A percentile compares a stretch with the other conserved stretches of the same genome.
Conservation (phyloP, 495 filamentous ascomycete genomes). For the Penicillium longicatenatum region DNA sequence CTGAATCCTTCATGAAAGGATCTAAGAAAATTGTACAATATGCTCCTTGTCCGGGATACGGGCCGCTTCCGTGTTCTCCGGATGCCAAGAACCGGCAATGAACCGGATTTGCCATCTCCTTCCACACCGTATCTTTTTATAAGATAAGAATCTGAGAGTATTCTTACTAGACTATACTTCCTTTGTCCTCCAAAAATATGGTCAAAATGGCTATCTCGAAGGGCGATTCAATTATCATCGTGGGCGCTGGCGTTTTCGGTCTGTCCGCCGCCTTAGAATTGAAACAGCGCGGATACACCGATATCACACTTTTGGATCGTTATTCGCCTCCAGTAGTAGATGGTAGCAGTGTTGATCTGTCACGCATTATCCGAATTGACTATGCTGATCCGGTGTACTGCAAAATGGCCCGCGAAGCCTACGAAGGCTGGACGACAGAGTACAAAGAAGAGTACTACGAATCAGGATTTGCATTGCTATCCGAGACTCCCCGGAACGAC, state of each 20-base stretch:
- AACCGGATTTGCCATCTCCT: constrained; percentile 12
- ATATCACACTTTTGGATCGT: constrained; percentile 56
- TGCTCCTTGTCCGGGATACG: constrained; percentile 18
- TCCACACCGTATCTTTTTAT: constrained; percentile 10
- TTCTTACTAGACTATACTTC: not conserved
- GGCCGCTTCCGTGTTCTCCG: constrained; percentile 23
- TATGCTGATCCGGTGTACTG: constrained; percentile 69
- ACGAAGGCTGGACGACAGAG: constrained; percentile 61
- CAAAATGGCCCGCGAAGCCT: constrained; percentile 61
- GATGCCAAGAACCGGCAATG: constrained; percentile 24
- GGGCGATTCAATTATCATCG: constrained; percentile 37
- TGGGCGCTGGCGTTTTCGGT: constrained; percentile 38
- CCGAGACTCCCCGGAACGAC: constrained; percentile 27
- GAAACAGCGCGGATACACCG: constrained; percentile 26
- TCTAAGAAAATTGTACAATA: not conserved
- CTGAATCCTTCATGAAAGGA: constrained; percentile 18
- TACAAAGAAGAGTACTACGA: constrained; percentile 30
- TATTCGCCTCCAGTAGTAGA: constrained; percentile 55
- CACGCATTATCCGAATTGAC: constrained; percentile 69
- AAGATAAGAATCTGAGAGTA: not conserved
- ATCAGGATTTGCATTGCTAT: constrained; percentile 32
- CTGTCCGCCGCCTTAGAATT: constrained; percentile 32
- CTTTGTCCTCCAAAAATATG: not conserved
- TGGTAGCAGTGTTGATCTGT: constrained; percentile 62
- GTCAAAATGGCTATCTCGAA: constrained; percentile 27